Percentiles rank a stretch among this genome's conserved stretches.
Evolutionary conservation across 192 early-diverging fungal species (phyloP).

Genomic region (Coemansia sp.): DNA sequence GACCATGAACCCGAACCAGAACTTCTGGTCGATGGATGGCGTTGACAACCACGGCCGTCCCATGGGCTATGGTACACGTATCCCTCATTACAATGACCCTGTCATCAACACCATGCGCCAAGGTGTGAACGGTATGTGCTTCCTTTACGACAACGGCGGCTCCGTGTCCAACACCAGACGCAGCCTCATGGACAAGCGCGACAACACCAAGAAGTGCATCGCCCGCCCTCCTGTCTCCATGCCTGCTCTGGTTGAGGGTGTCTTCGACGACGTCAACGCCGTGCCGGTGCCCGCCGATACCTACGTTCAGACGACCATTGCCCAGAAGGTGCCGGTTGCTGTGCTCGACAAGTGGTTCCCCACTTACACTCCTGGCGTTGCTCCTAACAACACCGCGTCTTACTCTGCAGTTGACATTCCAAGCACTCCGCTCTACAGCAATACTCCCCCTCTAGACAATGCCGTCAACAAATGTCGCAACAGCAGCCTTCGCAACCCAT

Average conservation of each 20-base stretch:
- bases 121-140: conserved; percentile 45
- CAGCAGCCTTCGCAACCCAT: conserved; percentile 1
- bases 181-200: conserved; percentile 31
- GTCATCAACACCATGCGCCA: conserved; percentile 40
- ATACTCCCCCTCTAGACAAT: conserved; percentile 9
- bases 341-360: conserved; percentile 57
- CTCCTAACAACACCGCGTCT: neutral
- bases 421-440: conserved; percentile 7
- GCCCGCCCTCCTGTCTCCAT: conserved; percentile 14
- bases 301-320: conserved; percentile 30
- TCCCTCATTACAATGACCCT: conserved; percentile 34
- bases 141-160: conserved; percentile 49
- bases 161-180: conserved; percentile 15
- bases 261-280: conserved; percentile 39
- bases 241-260: conserved; percentile 36
- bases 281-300: conserved; percentile 22
- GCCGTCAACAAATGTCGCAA: too few relatives aligned
- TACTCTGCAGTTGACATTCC: neutral
- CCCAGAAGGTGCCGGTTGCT: conserved; percentile 13
- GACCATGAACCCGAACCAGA: conserved; percentile 42
- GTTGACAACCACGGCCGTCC: conserved; percentile 15
- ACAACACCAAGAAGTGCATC: conserved; percentile 39
- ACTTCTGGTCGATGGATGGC: conserved; percentile 44
- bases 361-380: conserved; percentile 1
- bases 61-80: conserved; percentile 9